Base-by-base conservation (phyloP, 352 stramenopile species). In the Globisporangium megalacanthum region DNA sequence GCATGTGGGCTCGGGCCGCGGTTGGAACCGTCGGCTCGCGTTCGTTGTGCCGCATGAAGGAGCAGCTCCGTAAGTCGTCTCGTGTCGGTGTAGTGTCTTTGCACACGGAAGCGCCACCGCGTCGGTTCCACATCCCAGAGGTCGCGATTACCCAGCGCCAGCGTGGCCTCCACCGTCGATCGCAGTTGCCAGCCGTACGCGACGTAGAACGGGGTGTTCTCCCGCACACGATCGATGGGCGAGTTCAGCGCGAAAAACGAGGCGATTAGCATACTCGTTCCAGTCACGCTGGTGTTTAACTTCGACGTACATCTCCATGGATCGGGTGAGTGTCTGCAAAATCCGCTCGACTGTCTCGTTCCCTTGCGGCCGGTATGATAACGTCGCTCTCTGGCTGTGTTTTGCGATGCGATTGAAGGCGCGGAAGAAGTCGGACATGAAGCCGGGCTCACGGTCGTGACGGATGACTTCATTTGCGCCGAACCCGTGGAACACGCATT, bases 361-460 rank as follows among this genome's bases (percentile, higher is more conserved):
- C 1, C 61, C 54, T 25, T 72, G 65, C 10, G 60, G 64, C 0
- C 66, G 29, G 48, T 65, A 69, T 0, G 60, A 50, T 2, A 73
- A 19, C 0, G 58, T 73, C 2, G 37, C 61, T 0, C 50, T 13
- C 22, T 58, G 31, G 11, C 36, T 19, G n/a, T 73, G 62, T 6
- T 54, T 50, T 0, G 66, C 41, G 1, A 73, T 54, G 17, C 22
- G 47, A 14, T 64, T 70, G 33, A 68, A 70, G 0, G 47, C 52
- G 9, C 57, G 35, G 48, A 66, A 69, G 15, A 68, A 58, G 44
- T 65, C 52, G 11, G 58, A 58, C 61, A 69, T 73, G 31, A 73
- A 73, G 1, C 50, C 60, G 5, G 58, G 58, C 14, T 69, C 66
- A 14, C 66, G 52, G 31, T 67, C 61, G 13, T 73, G 62, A 0